Conservation (phyloP, 306 rosid species). For the Geum urbanum region DNA sequence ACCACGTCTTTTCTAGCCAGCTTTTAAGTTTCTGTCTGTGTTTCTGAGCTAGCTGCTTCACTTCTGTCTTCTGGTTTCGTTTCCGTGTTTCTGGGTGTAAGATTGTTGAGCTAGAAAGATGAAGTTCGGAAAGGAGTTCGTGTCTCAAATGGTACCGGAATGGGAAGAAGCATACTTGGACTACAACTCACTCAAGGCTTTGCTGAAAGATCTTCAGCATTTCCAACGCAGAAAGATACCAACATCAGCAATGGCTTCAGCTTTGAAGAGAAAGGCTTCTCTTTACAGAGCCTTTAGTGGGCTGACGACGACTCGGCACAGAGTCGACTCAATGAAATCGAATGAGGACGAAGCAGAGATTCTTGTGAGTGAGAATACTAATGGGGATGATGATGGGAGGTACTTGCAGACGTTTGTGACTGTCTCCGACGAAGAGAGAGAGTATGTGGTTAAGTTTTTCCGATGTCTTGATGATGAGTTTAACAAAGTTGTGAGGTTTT, state of each 20-base stretch:
- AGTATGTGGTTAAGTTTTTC: constrained; percentile 50
- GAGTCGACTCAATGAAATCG: constrained; percentile 31
- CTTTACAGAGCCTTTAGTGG: constrained; percentile 72
- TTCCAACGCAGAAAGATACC: constrained; percentile 20
- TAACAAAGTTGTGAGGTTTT: constrained; percentile 59
- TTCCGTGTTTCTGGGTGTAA: background rate
- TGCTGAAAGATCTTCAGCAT: constrained; percentile 35
- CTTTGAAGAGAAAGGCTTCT: constrained; percentile 44
- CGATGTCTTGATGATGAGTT: constrained; percentile 64
- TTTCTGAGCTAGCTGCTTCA: background rate
- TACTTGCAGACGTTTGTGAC: constrained; percentile 50
- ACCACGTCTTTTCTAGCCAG: background rate
- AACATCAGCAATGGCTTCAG: constrained; percentile 29
- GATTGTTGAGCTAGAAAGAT: constrained; percentile 22
- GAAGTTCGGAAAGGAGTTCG: constrained; percentile 78
- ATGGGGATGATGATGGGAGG: constrained; percentile 25
- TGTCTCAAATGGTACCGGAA: constrained; percentile 69
- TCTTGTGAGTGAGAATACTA: constrained; percentile 28
- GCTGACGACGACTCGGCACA: constrained; percentile 32
- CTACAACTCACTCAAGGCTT: constrained; percentile 46
- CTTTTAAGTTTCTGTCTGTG: background rate
- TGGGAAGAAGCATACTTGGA: constrained; percentile 79
- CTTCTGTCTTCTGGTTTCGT: background rate
- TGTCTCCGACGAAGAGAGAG: constrained; percentile 44
- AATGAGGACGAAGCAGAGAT: constrained; percentile 61